A percentile compares a stretch with the other conserved stretches of the same genome.
phyloP scores from a whole-genome alignment of 495 filamentous ascomycete species.

The Xylaria castorea region DNA sequence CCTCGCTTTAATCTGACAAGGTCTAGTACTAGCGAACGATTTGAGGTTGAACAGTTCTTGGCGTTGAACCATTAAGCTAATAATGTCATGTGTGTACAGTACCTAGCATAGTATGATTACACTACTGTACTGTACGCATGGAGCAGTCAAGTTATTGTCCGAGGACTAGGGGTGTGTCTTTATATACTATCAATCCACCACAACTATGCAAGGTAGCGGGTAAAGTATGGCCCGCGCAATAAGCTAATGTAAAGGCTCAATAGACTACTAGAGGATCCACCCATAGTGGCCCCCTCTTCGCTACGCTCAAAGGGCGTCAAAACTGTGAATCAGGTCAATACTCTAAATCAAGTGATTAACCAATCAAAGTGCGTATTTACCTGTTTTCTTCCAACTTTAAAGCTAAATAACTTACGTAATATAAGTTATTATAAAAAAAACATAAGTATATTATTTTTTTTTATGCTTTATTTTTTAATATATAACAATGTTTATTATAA shows the following conservation, averaged over 20 bases:
- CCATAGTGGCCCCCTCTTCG: too few species aligned
- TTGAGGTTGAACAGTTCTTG: neutral
- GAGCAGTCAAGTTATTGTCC: neutral
- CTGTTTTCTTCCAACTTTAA: too few species aligned
- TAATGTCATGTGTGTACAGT: conserved; percentile 1
- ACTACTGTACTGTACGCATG: neutral
- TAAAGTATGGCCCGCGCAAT: neutral
- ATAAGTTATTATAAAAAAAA: too few species aligned
- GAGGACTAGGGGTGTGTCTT: neutral
- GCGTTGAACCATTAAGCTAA: neutral
- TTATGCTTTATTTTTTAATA: too few species aligned
- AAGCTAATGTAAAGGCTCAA: neutral
- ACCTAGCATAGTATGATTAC: neutral
- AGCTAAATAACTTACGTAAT: too few species aligned
- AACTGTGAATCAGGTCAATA: too few species aligned
- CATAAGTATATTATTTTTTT: too few species aligned
- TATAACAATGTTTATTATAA: too few species aligned
- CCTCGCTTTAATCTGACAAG: neutral
- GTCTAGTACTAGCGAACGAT: neutral
- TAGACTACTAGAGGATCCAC: too few species aligned
- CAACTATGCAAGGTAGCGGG: neutral
- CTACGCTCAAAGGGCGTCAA: too few species aligned
- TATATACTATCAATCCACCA: neutral
- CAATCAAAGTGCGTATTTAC: too few species aligned
- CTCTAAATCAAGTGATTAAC: too few species aligned